Evolutionary conservation across 169 alveolate genomes (phyloP).

Genomic region (Cryptosporidium sp.): DNA sequence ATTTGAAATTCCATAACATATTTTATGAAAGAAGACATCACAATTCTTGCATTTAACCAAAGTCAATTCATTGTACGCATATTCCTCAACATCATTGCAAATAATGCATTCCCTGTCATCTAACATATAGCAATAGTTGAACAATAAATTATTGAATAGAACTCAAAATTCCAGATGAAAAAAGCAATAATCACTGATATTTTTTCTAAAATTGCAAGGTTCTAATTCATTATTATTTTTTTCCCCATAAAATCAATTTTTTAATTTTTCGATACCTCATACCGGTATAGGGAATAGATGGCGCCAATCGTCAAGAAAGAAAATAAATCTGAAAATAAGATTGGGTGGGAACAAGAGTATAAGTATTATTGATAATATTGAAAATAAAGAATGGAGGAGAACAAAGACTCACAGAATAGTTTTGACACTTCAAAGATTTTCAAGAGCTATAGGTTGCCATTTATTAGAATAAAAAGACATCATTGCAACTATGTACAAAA

Average conservation of each 20-base stretch:
- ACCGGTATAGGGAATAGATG: not conserved
- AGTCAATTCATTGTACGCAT: constrained; percentile 26
- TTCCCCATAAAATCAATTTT: not conserved
- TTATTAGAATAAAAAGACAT: constrained; percentile 7
- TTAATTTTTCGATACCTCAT: not conserved
- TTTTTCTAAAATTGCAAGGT: not conserved
- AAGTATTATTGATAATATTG: not conserved
- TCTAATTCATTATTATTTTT: not conserved
- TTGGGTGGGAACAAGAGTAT: not conserved
- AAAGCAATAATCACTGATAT: not conserved
- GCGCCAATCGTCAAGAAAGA: constrained; percentile 1
- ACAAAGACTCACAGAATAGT: no score
- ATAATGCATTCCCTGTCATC: constrained; percentile 44
- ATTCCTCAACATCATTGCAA: constrained; percentile 34
- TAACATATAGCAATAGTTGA: constrained; percentile 30
- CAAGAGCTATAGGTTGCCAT: constrained; percentile 19
- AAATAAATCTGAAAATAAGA: not conserved
- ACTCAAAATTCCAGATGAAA: not conserved
- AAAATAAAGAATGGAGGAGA: not conserved
- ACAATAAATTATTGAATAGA: not conserved
- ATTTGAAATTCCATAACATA: constrained; percentile 46
- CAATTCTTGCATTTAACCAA: constrained; percentile 55
- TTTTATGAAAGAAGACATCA: constrained; percentile 31
- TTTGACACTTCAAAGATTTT: constrained; percentile 25
- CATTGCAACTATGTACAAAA: constrained; percentile 8